Conservation (phyloP, 805 yeast genomes). For the Priceomyces fermenticarens region DNA sequence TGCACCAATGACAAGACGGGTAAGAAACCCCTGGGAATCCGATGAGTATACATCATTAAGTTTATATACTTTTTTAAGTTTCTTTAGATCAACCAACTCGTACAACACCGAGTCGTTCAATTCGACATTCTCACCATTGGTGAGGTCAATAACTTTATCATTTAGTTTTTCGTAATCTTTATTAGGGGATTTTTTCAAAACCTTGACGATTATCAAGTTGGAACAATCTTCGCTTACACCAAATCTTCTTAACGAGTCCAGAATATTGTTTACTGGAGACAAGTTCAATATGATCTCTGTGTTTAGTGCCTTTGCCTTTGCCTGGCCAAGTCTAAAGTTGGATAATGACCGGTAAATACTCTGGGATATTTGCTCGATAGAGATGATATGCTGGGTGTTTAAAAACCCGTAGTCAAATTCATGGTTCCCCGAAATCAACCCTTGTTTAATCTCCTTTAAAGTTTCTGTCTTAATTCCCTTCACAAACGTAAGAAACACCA, state of each 20-base stretch:
- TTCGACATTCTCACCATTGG: slow-evolving; percentile 6
- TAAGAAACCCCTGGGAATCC: slow-evolving; percentile 20
- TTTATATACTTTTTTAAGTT: slow-evolving; percentile 36
- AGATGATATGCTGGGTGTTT: slow-evolving; percentile 54
- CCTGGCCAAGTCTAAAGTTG: slow-evolving; percentile 45
- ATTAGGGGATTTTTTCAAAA: slow-evolving; percentile 20
- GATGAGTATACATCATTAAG: slow-evolving; percentile 25
- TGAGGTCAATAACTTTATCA: no score
- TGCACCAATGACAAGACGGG: slow-evolving; percentile 45
- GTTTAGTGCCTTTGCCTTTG: slow-evolving; percentile 64
- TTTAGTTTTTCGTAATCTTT: no score
- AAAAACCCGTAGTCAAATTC: slow-evolving; percentile 63
- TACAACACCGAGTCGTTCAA: slow-evolving; percentile 23
- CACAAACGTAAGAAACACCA: slow-evolving; percentile 43
- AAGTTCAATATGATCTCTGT: slow-evolving; percentile 70
- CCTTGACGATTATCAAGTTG: slow-evolving; percentile 51
- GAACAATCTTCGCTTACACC: slow-evolving; percentile 57
- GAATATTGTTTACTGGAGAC: slow-evolving; percentile 67
- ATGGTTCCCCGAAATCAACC: slow-evolving; percentile 43
- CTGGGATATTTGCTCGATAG: slow-evolving; percentile 59
- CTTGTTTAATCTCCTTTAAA: slow-evolving; percentile 39
- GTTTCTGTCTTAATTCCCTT: slow-evolving; percentile 38
- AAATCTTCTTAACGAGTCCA: slow-evolving; percentile 67
- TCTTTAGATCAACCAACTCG: slow-evolving; percentile 19
- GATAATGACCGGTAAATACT: slow-evolving; percentile 60